Percentiles rank a stretch among this genome's conserved stretches.
These are phyloP conservation scores for Fragilariopsis cylindrus DNA, from an alignment of 108 stramenopile genomes.

Conservation along the genomic window DNA sequence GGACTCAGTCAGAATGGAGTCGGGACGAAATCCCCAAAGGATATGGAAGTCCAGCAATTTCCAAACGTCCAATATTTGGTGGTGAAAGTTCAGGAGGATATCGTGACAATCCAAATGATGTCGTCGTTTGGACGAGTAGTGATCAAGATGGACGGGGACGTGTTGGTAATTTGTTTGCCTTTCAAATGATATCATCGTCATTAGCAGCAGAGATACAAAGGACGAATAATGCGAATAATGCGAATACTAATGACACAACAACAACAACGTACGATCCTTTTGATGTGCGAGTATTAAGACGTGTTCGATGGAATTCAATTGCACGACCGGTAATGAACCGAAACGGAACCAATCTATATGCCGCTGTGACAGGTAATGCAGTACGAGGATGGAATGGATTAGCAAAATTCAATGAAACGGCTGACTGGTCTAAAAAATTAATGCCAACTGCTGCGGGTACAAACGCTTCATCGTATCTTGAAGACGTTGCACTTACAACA, in stretches of 20 bases:
- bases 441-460: not conserved
- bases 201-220: not conserved
- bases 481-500: conserved; percentile 9
- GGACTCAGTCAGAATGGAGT: conserved; percentile 29
- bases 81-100: conserved; percentile 25
- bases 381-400: conserved; percentile 31
- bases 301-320: conserved; percentile 32
- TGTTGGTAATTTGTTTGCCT: conserved; percentile 21
- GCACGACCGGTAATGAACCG: conserved; percentile 20
- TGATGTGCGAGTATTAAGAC: conserved; percentile 18
- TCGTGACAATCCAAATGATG: conserved; percentile 22
- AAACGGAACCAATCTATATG: conserved; percentile 24
- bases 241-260: not conserved
- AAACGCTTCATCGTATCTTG: not conserved
- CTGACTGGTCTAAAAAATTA: conserved; percentile 24
- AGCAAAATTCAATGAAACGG: conserved; percentile 14
- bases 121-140: conserved; percentile 27
- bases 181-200: conserved; percentile 24
- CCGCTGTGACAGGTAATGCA: conserved; percentile 23
- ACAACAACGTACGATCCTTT: conserved; percentile 1
- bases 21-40: conserved; percentile 15
- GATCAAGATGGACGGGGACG: conserved; percentile 21
- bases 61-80: conserved; percentile 13
- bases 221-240: not conserved
- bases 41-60: conserved; percentile 28